These are phyloP conservation scores for Cyathus striatus DNA, from an alignment of 768 basidiomycete genomes.

Conservation along the genomic window DNA sequence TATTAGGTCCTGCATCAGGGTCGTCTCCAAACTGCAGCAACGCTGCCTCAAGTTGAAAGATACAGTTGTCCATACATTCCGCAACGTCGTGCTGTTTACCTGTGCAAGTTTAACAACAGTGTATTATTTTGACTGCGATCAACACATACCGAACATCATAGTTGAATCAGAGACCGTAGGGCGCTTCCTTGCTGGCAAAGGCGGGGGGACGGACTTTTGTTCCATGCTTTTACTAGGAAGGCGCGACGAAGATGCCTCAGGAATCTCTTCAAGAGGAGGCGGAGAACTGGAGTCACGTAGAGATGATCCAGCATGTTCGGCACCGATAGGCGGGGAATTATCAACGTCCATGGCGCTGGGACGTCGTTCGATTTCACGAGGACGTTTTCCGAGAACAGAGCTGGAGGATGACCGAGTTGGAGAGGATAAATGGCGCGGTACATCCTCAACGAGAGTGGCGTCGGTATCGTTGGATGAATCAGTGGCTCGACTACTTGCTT, in stretches of 20 bases:
- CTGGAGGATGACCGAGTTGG: constrained; percentile 31
- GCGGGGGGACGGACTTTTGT: constrained; percentile 43
- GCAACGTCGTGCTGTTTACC: constrained; percentile 97
- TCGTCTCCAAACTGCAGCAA: constrained; percentile 65
- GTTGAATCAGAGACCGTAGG: constrained; percentile 59
- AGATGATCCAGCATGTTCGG: constrained; percentile 21
- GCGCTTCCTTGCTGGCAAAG: constrained; percentile 46
- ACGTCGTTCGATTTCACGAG: constrained; percentile 41
- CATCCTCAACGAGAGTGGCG: constrained; percentile 84
- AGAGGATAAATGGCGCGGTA: constrained; percentile 28
- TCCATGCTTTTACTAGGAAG: constrained; percentile 21
- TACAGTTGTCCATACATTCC: constrained; percentile 99
- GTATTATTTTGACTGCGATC: background rate
- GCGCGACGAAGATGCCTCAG: constrained; percentile 28
- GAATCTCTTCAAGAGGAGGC: constrained; percentile 5
- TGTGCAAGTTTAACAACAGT: constrained; percentile 21
- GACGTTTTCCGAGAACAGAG: constrained; percentile 68
- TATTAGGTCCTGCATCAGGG: constrained; percentile 41
- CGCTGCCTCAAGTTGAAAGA: constrained; percentile 97
- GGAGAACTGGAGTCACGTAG: constrained; percentile 11
- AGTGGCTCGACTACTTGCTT: constrained; percentile 64
- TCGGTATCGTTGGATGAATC: constrained; percentile 86
- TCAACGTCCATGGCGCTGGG: constrained; percentile 57
- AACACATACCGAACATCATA: constrained; percentile 83
- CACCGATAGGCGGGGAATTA: constrained; percentile 28